Base-by-base conservation (phyloP, 257 asterid species). In the Asclepias syriaca region DNA sequence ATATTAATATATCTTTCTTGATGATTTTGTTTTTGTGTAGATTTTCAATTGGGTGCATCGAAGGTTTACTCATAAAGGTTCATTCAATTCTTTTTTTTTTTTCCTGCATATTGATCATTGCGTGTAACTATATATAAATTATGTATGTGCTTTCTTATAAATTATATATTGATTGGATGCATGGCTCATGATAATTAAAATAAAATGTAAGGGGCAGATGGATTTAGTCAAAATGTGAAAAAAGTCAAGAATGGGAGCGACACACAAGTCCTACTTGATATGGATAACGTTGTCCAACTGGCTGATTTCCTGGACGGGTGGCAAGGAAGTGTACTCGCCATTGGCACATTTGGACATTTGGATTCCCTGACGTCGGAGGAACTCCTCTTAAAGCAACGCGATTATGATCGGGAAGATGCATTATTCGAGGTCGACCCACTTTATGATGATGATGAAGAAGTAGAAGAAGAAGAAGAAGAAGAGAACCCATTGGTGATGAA, bases 41-140 rank as follows among this genome's bases (percentile, higher is more conserved):
- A 88, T 90, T 84, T 90, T 90, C 85, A 88, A 84, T 59, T 90
- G 97, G 97, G 85, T 90, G 79, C 93, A 90, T 75, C 91, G 95
- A 66, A 87, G 82, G 78, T 76, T 82, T 59, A 56, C 72, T 73
- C 83, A 72, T 45, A 85, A 81, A 88, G 97, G 95, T 21, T 34
- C 2, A 24, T 39, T 45, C 27, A 12, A 29, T 46, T 19, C 2
- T 8, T 1, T 9, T 9, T 43, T 40, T 39, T 39, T 6, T 6
- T 43, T 43, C 48, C 48, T 43, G 48, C 48, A 43, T 43, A 40
- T 40, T 8, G 5, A 40, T 40, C 8, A 6, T 40, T 40, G 8
- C 45, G 10, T 40, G 45, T 40, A 40, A 40, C 34, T 29, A 29
- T 29, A 29, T 29, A 29, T 29, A 29, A 29, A 29, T 24, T 24